A percentile compares a stretch with the other conserved stretches of the same genome.
Conservation (phyloP, 768 basidiomycete species). For the Naganishia vishniacii region DNA sequence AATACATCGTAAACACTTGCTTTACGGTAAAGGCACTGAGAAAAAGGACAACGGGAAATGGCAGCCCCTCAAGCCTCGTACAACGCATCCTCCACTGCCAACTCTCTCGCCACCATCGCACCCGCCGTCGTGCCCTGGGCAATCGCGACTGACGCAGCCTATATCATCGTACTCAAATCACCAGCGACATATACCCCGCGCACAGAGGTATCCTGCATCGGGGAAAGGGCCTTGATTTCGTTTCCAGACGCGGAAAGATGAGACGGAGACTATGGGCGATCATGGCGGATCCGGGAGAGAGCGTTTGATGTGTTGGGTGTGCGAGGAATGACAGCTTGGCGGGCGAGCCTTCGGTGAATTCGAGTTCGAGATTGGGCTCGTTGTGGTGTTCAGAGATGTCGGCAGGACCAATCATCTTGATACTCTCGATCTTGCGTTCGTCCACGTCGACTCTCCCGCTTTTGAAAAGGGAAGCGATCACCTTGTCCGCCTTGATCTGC, state of each 20-base stretch:
- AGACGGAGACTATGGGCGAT: neutral
- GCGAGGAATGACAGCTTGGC: neutral
- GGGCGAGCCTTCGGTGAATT: neutral
- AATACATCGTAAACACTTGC: too few relatives aligned
- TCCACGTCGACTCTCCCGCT: neutral
- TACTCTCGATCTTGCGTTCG: constrained; percentile 1
- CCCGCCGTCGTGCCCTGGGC: neutral
- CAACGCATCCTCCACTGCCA: constrained; percentile 20
- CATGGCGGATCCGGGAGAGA: neutral
- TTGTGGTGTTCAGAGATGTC: neutral
- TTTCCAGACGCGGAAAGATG: neutral
- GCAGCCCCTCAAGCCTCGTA: too few relatives aligned
- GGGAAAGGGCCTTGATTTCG: constrained; percentile 4
- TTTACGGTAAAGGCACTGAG: too few relatives aligned
- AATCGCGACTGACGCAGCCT: constrained; percentile 8
- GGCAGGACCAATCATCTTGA: neutral
- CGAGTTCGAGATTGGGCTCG: neutral
- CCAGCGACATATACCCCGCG: constrained; percentile 10
- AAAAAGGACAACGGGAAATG: too few relatives aligned
- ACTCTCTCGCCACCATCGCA: neutral
- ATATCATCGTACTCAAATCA: constrained; percentile 1
- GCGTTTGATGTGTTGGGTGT: neutral
- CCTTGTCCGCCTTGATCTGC: constrained; percentile 2
- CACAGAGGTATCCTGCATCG: constrained; percentile 3
- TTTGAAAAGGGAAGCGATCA: neutral